Conservation (phyloP, 2,329 filamentous ascomycete species). For the Orbilia brochopaga region DNA sequence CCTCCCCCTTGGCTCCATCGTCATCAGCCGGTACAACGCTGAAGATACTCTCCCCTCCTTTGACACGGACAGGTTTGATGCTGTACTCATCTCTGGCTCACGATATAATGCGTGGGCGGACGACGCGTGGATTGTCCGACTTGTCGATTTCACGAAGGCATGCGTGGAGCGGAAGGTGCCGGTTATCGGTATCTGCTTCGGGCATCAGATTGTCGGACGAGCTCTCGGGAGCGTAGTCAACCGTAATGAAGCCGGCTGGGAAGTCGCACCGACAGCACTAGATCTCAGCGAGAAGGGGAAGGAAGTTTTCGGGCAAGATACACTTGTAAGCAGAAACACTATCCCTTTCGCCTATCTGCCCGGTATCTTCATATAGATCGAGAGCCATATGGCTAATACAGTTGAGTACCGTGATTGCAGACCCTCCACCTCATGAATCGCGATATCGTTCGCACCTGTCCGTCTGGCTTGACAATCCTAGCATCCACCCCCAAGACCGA, state of each 20-base stretch:
- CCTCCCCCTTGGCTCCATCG: slow-evolving; percentile 57
- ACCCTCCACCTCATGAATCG: slow-evolving; percentile 85
- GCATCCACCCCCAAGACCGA: slow-evolving; percentile 71
- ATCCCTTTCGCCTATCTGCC: neutral
- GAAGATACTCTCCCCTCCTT: slow-evolving; percentile 64
- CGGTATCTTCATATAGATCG: neutral
- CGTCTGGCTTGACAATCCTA: slow-evolving; percentile 67
- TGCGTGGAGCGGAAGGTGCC: slow-evolving; percentile 68
- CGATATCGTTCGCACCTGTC: slow-evolving; percentile 71
- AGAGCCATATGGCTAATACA: too few relatives aligned
- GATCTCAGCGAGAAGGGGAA: slow-evolving; percentile 72
- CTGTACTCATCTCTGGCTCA: slow-evolving; percentile 77
- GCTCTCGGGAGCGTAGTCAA: slow-evolving; percentile 74
- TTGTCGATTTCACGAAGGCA: slow-evolving; percentile 71
- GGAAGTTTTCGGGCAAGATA: slow-evolving; percentile 71
- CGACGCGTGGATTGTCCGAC: slow-evolving; percentile 74
- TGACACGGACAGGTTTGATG: slow-evolving; percentile 71
- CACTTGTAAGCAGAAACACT: slow-evolving; percentile 14
- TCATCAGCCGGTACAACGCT: slow-evolving; percentile 25
- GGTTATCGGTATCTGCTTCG: slow-evolving; percentile 81
- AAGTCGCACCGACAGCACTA: slow-evolving; percentile 74
- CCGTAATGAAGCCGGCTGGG: slow-evolving; percentile 75
- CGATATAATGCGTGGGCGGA: slow-evolving; percentile 74
- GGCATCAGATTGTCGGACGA: slow-evolving; percentile 81
- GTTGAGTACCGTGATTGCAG: slow-evolving; percentile 58